These are phyloP conservation scores for Cercospora brassicicola DNA, from an alignment of 2,329 filamentous ascomycete genomes.

Conservation along the genomic window DNA sequence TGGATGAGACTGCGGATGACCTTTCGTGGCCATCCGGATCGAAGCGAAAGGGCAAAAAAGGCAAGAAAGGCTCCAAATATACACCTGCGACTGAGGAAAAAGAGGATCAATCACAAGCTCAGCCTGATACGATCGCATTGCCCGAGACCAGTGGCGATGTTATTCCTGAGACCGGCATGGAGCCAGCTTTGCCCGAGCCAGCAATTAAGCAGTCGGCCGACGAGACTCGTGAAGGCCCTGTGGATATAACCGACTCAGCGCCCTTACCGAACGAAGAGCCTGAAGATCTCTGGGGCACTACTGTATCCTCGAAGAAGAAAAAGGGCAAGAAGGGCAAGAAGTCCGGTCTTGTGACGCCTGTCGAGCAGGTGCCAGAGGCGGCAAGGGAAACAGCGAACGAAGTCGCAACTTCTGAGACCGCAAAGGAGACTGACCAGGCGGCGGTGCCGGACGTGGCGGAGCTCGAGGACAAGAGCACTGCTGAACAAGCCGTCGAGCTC, in stretches of 20 bases:
- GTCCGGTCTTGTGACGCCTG: slow-evolving; percentile 15
- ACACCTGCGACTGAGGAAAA: not conserved
- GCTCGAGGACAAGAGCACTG: not conserved
- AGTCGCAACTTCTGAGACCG: not conserved
- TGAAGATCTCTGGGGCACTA: slow-evolving; percentile 3
- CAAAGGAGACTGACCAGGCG: not conserved
- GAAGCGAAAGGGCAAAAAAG: slow-evolving; percentile 29
- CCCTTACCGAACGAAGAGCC: not conserved
- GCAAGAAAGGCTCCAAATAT: slow-evolving; percentile 20
- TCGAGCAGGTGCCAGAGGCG: slow-evolving; percentile 29
- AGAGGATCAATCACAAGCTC: not conserved
- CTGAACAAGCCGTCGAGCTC: not conserved
- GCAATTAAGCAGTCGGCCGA: not conserved
- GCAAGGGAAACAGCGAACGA: not conserved
- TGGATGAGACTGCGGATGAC: slow-evolving; percentile 14
- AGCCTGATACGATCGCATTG: not conserved
- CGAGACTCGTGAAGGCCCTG: not conserved
- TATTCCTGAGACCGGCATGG: not conserved
- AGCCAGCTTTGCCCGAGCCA: not conserved
- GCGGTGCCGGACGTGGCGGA: not conserved
- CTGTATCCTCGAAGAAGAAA: slow-evolving; percentile 20
- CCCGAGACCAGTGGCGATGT: not conserved
- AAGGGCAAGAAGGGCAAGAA: slow-evolving; percentile 49
- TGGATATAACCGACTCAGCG: not conserved
- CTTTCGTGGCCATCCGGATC: slow-evolving; percentile 2